Evolutionary conservation across 352 stramenopile species (phyloP).

Genomic region (Phytophthora kernoviae): DNA sequence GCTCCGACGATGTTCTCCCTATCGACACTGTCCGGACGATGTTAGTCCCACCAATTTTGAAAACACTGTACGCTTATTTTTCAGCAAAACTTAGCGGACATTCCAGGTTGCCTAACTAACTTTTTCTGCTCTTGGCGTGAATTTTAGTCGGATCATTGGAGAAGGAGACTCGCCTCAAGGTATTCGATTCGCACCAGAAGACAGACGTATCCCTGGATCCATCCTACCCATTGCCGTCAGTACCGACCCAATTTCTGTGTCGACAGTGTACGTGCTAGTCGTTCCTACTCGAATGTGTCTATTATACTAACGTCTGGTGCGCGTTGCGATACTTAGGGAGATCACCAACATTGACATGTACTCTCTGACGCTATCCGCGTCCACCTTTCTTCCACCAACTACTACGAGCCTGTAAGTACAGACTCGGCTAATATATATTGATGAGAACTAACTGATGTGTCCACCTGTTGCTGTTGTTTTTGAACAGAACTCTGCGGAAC

Average conservation of each 20-base stretch:
- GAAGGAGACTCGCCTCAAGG: conserved; percentile 21
- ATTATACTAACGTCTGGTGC: background rate
- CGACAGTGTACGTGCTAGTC: conserved; percentile 28
- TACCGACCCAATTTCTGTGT: conserved; percentile 16
- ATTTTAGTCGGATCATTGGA: conserved; percentile 30
- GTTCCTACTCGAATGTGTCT: background rate
- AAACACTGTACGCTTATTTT: conserved; percentile 28
- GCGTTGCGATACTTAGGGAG: conserved; percentile 16
- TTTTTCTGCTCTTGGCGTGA: conserved; percentile 1
- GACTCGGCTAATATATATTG: background rate
- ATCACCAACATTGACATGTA: conserved; percentile 44
- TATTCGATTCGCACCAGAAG: conserved; percentile 33
- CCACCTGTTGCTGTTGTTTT: background rate
- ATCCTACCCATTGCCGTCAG: conserved; percentile 28
- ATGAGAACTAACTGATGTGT: background rate
- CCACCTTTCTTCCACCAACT: conserved; percentile 31
- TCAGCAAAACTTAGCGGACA: background rate
- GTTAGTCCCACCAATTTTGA: conserved; percentile 30
- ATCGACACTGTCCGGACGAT: conserved; percentile 36
- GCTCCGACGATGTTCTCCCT: conserved; percentile 21
- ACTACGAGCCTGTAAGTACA: conserved; percentile 35
- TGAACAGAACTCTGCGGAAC: conserved; percentile 41
- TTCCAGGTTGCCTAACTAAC: background rate
- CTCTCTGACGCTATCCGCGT: conserved; percentile 28
- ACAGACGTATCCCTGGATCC: conserved; percentile 27